Evolutionary conservation across 345 rosid genomes (phyloP).

Genomic region (Cardamine chenopodiifolia): DNA sequence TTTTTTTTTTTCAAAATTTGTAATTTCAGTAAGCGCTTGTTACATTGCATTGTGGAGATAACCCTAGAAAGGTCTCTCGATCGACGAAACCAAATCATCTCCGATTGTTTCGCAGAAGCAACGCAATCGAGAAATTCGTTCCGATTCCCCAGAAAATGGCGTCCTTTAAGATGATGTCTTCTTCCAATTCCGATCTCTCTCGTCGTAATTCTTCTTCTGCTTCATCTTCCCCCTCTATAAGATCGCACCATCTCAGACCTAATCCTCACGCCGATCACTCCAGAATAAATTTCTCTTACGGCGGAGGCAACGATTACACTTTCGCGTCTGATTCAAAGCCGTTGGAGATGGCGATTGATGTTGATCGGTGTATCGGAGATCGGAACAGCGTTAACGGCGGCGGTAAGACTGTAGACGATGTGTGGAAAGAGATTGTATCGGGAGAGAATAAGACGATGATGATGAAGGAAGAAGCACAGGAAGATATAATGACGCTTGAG

Average conservation of each 20-base stretch:
- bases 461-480: slow-evolving; percentile 67
- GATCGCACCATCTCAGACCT: slow-evolving; percentile 31
- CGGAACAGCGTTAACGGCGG: slow-evolving; percentile 23
- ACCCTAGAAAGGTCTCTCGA: slow-evolving; percentile 22
- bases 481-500: slow-evolving; percentile 72
- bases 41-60: too few species aligned
- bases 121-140: neutral
- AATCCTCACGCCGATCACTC: slow-evolving; percentile 36
- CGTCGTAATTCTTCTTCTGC: slow-evolving; percentile 55
- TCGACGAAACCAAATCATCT: neutral
- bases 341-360: slow-evolving; percentile 18
- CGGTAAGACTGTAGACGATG: slow-evolving; percentile 62
- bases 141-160: slow-evolving; percentile 49
- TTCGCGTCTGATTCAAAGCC: slow-evolving; percentile 22
- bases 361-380: slow-evolving; percentile 35
- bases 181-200: slow-evolving; percentile 68
- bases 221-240: slow-evolving; percentile 49
- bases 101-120: neutral
- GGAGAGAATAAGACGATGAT: slow-evolving; percentile 55
- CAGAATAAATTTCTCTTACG: slow-evolving; percentile 17
- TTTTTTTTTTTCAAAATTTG: neutral
- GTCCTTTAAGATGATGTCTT: slow-evolving; percentile 67
- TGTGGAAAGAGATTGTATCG: slow-evolving; percentile 87
- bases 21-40: too few species aligned
- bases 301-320: neutral